Conservation (phyloP, 2,329 filamentous ascomycete species). For the Xylariaceae sp. region DNA sequence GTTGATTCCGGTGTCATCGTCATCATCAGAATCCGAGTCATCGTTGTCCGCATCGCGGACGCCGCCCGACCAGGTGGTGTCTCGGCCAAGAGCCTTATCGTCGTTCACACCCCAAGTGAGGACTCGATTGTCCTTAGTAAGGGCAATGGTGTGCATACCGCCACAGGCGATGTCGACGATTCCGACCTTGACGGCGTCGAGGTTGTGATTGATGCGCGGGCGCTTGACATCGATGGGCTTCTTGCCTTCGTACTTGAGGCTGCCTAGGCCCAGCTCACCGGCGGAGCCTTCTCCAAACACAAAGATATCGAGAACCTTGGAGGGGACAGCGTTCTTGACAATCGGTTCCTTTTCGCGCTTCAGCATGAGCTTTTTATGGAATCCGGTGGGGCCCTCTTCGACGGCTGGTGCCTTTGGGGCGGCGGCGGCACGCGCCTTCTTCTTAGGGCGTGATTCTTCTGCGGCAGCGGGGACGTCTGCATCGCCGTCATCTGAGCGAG, state of each 20-base stretch:
- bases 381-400: constrained; percentile 12
- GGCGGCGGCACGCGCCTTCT: constrained; percentile 13
- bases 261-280: constrained; percentile 64
- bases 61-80: constrained; percentile 61
- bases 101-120: constrained; percentile 79
- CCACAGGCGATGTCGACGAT: constrained; percentile 61
- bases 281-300: constrained; percentile 56
- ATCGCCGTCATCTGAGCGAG: constrained; percentile 14
- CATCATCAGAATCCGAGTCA: constrained; percentile 36
- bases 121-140: constrained; percentile 67
- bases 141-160: constrained; percentile 64
- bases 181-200: constrained; percentile 50
- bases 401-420: not conserved
- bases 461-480: not conserved
- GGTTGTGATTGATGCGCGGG: constrained; percentile 58
- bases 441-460: constrained; percentile 5
- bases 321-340: constrained; percentile 26
- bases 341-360: constrained; percentile 12
- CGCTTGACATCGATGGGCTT: constrained; percentile 59
- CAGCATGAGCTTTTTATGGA: constrained; percentile 13
- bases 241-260: constrained; percentile 46
- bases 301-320: constrained; percentile 33
- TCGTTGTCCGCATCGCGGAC: constrained; percentile 51
- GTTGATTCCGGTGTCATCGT: constrained; percentile 62
- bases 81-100: constrained; percentile 64